Evolutionary conservation across 2,329 filamentous ascomycete species (phyloP).

Genomic region (Phialophora expanda): DNA sequence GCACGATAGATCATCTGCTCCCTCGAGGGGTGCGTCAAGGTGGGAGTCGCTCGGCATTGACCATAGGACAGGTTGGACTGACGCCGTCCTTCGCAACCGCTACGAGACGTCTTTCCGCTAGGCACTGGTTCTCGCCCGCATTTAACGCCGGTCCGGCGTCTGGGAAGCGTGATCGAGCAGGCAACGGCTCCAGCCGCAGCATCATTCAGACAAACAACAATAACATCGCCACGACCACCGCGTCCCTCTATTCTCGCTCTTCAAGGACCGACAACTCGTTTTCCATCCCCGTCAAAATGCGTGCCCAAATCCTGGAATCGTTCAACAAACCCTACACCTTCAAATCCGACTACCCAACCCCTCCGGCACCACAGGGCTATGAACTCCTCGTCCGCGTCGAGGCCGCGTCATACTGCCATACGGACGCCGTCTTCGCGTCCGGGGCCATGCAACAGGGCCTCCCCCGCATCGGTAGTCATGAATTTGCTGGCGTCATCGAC

Average conservation of each 20-base stretch:
- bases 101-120: neutral
- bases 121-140: neutral
- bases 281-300: conserved; percentile 34
- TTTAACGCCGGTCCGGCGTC: neutral
- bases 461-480: conserved; percentile 53
- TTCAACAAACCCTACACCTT: conserved; percentile 39
- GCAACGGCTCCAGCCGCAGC: neutral
- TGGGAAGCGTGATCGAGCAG: neutral
- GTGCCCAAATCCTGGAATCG: conserved; percentile 36
- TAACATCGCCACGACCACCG: neutral
- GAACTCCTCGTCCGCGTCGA: conserved; percentile 54
- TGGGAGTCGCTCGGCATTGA: neutral
- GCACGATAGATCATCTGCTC: neutral
- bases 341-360: conserved; percentile 44
- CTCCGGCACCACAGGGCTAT: conserved; percentile 44
- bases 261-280: neutral
- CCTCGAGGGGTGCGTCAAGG: neutral
- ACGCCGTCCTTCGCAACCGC: neutral
- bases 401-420: conserved; percentile 57
- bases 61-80: neutral
- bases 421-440: conserved; percentile 47
- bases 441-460: conserved; percentile 46
- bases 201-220: neutral
- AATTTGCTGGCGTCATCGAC: conserved; percentile 54
- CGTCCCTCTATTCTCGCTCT: neutral